These are phyloP conservation scores for Trichomonascaceae sp. DNA, from an alignment of 1,139 yeast genomes.

Conservation along the genomic window DNA sequence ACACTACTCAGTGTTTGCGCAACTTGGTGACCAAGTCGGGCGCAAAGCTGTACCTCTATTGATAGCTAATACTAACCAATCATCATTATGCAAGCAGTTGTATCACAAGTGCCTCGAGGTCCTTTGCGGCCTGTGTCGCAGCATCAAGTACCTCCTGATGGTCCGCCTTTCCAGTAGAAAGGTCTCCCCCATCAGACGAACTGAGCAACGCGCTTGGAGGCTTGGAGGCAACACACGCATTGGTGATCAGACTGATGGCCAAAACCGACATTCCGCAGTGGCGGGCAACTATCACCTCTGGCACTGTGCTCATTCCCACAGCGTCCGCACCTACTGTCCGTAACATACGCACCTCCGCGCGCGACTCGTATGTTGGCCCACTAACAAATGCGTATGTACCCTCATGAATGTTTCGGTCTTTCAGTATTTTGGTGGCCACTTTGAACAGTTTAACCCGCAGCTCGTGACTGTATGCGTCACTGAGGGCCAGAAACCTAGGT, in stretches of 20 bases:
- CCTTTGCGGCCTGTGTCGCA: constrained; percentile 68
- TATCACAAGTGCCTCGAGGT: constrained; percentile 59
- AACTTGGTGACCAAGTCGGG: constrained; percentile 10
- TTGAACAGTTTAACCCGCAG: constrained; percentile 39
- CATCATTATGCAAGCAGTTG: no score
- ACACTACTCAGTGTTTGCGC: constrained; percentile 19
- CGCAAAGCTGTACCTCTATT: constrained; percentile 18
- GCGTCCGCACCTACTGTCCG: constrained; percentile 74
- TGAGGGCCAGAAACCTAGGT: constrained; percentile 74
- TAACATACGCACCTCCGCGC: constrained; percentile 82
- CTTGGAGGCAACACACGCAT: constrained; percentile 59
- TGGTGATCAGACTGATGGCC: constrained; percentile 79
- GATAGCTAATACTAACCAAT: background rate
- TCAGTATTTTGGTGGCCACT: constrained; percentile 38
- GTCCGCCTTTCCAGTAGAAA: constrained; percentile 70
- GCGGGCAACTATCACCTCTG: constrained; percentile 87
- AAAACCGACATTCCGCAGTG: constrained; percentile 72
- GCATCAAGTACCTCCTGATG: constrained; percentile 82
- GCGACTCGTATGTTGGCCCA: constrained; percentile 89
- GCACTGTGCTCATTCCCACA: constrained; percentile 97
- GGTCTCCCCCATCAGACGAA: no score
- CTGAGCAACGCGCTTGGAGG: constrained; percentile 39
- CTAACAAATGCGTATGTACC: constrained; percentile 79
- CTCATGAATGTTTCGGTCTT: constrained; percentile 59
- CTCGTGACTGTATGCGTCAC: constrained; percentile 77